Conservation (phyloP, 208 protist species). For the Crithidia bombi region DNA sequence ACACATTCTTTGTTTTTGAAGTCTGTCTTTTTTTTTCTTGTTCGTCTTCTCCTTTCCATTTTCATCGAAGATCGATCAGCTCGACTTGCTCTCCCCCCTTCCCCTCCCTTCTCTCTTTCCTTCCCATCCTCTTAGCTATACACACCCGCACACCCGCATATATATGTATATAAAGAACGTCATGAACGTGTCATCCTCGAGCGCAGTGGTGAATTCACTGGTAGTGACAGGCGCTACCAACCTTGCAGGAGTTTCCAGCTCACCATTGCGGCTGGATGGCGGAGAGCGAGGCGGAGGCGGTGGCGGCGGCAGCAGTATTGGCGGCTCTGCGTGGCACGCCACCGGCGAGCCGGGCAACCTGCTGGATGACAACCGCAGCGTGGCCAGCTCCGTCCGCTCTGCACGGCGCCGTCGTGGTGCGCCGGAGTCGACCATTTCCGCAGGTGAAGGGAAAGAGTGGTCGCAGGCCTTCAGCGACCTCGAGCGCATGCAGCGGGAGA, state of each 20-base stretch:
- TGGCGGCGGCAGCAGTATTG: background rate
- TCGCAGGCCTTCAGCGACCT: conserved; percentile 51
- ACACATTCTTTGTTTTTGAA: background rate
- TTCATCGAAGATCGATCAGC: too few relatives aligned
- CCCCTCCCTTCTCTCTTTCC: too few relatives aligned
- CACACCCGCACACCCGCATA: background rate
- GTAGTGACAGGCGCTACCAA: background rate
- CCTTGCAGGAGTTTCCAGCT: background rate
- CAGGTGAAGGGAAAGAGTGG: conserved; percentile 36
- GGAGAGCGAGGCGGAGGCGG: background rate
- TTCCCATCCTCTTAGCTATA: too few relatives aligned
- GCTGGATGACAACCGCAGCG: conserved; percentile 35
- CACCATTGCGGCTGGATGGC: background rate
- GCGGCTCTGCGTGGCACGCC: conserved; percentile 6
- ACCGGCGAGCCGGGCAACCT: conserved; percentile 8
- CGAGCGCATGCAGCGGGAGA: conserved; percentile 76
- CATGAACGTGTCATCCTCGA: background rate
- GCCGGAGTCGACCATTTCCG: conserved; percentile 22
- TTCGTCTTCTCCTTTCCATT: background rate
- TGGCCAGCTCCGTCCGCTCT: conserved; percentile 41
- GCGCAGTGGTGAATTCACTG: background rate
- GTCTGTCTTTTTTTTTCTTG: conserved; percentile 2
- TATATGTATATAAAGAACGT: background rate
- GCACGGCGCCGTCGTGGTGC: conserved; percentile 36
- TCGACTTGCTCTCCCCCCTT: too few relatives aligned